phyloP scores from a whole-genome alignment of 352 stramenopile species.

The Aphanomyces astaci region DNA sequence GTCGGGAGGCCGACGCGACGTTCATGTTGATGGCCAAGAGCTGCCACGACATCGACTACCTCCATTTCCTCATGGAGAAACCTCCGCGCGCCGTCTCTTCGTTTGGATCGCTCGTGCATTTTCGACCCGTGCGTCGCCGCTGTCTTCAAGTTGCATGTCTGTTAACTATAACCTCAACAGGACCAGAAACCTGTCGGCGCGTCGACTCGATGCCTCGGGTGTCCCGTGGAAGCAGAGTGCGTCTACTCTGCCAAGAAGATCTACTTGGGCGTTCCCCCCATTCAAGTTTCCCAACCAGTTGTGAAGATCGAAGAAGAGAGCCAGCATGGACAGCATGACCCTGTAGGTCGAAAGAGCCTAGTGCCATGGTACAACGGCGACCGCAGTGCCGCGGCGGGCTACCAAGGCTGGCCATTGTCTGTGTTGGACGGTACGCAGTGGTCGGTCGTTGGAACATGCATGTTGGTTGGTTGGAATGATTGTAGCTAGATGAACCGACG shows the following conservation, averaged over 20 bases:
- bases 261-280: constrained; percentile 20
- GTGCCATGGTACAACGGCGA: constrained; percentile 7
- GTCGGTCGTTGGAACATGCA: no score
- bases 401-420: constrained; percentile 19
- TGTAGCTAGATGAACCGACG: not conserved
- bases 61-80: constrained; percentile 22
- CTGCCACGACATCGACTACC: constrained; percentile 27
- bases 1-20: not conserved
- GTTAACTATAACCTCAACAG: not conserved
- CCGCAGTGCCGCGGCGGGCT: not conserved
- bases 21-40: constrained; percentile 30
- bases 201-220: constrained; percentile 19
- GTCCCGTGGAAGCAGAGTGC: constrained; percentile 17
- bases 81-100: constrained; percentile 1
- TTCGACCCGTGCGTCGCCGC: not conserved
- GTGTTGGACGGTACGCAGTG: constrained; percentile 16
- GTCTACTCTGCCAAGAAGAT: constrained; percentile 25
- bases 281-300: not conserved
- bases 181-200: constrained; percentile 15
- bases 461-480: not conserved
- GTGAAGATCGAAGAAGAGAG: no score
- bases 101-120: constrained; percentile 23
- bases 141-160: not conserved
- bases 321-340: no score
- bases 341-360: not conserved